Percentiles rank a stretch among this genome's conserved stretches.
Conservation (phyloP, 768 basidiomycete species). For the Ephemerocybe angulata region DNA sequence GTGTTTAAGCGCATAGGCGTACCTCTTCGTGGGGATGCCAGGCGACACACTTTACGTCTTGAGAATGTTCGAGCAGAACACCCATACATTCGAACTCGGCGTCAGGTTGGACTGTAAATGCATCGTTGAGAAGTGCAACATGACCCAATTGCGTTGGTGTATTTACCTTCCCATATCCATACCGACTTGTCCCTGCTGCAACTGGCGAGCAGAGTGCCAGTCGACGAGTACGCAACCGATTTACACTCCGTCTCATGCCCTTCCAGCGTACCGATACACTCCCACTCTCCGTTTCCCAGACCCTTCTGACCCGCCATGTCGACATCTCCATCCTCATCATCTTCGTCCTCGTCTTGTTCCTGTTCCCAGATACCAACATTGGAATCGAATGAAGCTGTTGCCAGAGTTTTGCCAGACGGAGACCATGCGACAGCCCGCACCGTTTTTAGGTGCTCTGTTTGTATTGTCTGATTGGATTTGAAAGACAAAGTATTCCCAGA, state of each 20-base stretch:
- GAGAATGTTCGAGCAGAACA: slow-evolving; percentile 94
- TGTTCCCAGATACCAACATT: slow-evolving; percentile 91
- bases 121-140: no score
- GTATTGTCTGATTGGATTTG: slow-evolving; percentile 58
- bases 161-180: slow-evolving; percentile 99
- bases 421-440: slow-evolving; percentile 87
- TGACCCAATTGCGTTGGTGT: no score
- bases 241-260: slow-evolving; percentile 99
- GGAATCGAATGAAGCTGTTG: slow-evolving; percentile 91
- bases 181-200: slow-evolving; percentile 97
- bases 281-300: slow-evolving; percentile 62
- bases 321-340: slow-evolving; percentile 31
- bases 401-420: slow-evolving; percentile 81
- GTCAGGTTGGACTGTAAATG: slow-evolving; percentile 73
- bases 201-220: slow-evolving; percentile 83
- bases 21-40: slow-evolving; percentile 98
- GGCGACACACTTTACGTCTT: slow-evolving; percentile 92
- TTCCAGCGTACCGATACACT: slow-evolving; percentile 81
- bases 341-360: slow-evolving; percentile 38
- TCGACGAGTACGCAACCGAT: slow-evolving; percentile 75
- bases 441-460: slow-evolving; percentile 84
- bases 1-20: slow-evolving; percentile 16
- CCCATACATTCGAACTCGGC: slow-evolving; percentile 92
- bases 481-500: slow-evolving; percentile 35
- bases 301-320: background rate